Base-by-base conservation (phyloP, 2,329 filamentous ascomycete species). In the Phialocephala sp. region DNA sequence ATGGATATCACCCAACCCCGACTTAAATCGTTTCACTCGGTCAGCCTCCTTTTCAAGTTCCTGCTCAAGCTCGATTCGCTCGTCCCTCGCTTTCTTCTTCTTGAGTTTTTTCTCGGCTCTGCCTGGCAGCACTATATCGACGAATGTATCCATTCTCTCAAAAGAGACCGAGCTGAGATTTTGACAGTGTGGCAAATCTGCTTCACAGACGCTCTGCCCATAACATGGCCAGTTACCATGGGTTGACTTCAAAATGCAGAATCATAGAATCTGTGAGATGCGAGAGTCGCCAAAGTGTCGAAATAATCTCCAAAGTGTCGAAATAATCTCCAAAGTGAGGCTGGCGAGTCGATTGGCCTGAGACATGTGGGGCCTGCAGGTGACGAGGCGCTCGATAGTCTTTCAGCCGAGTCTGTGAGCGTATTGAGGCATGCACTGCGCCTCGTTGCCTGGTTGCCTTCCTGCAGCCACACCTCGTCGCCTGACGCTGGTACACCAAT, bases 361-460 rank as follows among this genome's bases (percentile, higher is more conserved):
- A 12, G 43, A 22, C 45, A 9, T 24, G 45, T 9, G 12, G n/a
- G 5, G 20, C 5, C 45, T 24, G 8, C 45, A 36, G 9, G 15
- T 57, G 4, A 20, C 27, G 52, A 32, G 18, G 52, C 55, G 35
- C 55, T 27, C 37, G 55, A 39, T 37, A 27, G 32, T 24, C n/a
- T 57, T 36, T 32, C 27, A 32, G 27, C 27, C 27, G 27, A 32
- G 27, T 35, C 14, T 35, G 27, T 35, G 27, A 4, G 27, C 27
- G 20, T 36, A 36, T 36, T 41, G 15, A 14, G 5, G 32, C 20
- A 41, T 24, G 36, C 37, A 59, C 56, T 59, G 37, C 56, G 56
- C 56, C 56, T 27, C 56, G 56, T 18, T 32, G 50, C 50, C 50
- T 54, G 22, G 22, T 59, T 59, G 56, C 56, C 36, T 59, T 59